Evolutionary conservation across 148 eudicot species (phyloP), one percentile per base, ranked within the genome.

Genomic region (Rheum nobile): DNA sequence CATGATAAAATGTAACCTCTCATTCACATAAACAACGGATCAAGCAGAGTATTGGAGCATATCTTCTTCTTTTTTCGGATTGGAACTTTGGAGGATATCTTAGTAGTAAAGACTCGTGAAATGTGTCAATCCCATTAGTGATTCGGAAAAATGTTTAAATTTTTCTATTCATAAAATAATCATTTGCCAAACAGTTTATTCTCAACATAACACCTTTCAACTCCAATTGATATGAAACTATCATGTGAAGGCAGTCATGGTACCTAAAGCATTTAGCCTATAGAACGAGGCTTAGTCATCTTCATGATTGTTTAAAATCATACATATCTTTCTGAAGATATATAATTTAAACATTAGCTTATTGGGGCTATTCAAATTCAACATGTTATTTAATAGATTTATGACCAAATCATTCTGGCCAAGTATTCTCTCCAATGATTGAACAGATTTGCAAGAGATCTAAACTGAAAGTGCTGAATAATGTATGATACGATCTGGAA

Each of bases 401-500:
- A 39, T 38, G 48, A n/a, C 32, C 41, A 37, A 42, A 70, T 1
- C 6, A 21, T 9, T 41, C 28, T 17, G 8, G 35, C 16, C 28
- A 70, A 24, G 24, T 42, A 19, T 4, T 37, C n/a, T n/a, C 4
- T 70, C 29, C 48, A 70, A 19, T 21, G 32, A 50, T 8, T 39
- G 28, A 74, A 63, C 29, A 54, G 29, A 38, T 82, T 31, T 43
- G 77, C 34, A 29, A 8, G 71, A 32, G 9, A 74, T 34, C 71
- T 44, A 4, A 39, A 43, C n/a, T 22, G 22, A 63, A 57, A 4
- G 4, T 2, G 73, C 12, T 17, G 24, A 12, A 41, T 59, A 35
- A 5, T 38, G 16, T 19, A 50, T 13, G 22, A 38, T 32, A 6
- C 39, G 16, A 63, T 63, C n/a, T 13, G 21, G 38, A 29, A 63